These are phyloP conservation scores for Cadophora malorum DNA, from an alignment of 2,329 filamentous ascomycete genomes.

Conservation along the genomic window DNA sequence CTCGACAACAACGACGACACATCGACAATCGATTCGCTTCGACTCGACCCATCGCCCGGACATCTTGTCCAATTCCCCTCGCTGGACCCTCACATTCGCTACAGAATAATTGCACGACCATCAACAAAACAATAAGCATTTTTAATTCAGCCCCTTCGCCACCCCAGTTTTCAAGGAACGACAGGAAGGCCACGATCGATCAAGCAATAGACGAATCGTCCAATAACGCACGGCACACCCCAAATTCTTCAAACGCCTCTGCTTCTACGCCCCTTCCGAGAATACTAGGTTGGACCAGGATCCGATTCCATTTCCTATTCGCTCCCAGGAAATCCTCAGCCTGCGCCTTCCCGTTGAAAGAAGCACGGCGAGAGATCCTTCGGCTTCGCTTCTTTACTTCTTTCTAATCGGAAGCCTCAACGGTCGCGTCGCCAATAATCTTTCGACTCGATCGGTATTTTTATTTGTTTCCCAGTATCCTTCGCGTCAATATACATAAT, in stretches of 20 bases:
- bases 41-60: conserved; percentile 17
- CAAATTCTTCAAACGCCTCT: not conserved
- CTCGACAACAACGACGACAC: conserved; percentile 17
- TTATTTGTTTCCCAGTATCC: not conserved
- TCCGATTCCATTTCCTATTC: conserved; percentile 10
- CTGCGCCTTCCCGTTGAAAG: conserved; percentile 22
- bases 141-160: conserved; percentile 15
- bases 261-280: conserved; percentile 7
- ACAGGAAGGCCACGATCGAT: conserved; percentile 15
- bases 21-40: conserved; percentile 19
- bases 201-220: not conserved
- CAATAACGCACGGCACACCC: conserved; percentile 3
- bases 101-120: conserved; percentile 3
- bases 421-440: conserved; percentile 24
- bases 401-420: conserved; percentile 19
- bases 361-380: conserved; percentile 13
- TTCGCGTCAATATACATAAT: conserved; percentile 38
- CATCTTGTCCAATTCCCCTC: conserved; percentile 26
- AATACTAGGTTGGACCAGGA: conserved; percentile 9
- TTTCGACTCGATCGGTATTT: conserved; percentile 14
- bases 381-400: conserved; percentile 23
- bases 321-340: conserved; percentile 17
- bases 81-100: conserved; percentile 22
- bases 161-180: not conserved
- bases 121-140: not conserved